These are phyloP conservation scores for Myxozyma neotropica DNA, from an alignment of 805 yeast genomes.

Conservation along the genomic window DNA sequence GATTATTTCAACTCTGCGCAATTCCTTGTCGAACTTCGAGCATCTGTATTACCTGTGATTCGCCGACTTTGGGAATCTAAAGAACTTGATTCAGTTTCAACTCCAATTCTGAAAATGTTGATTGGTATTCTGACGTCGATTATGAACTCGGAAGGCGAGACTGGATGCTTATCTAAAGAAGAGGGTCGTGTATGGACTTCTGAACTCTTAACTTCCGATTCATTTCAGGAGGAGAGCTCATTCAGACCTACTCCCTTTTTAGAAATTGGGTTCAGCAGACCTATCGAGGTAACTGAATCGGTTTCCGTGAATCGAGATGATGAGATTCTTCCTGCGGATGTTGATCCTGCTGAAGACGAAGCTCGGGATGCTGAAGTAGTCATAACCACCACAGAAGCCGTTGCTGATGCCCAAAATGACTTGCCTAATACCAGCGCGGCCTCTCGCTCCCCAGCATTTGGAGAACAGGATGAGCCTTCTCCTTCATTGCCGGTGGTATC, in stretches of 20 bases:
- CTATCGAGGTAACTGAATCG: conserved; percentile 12
- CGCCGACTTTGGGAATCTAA: conserved; percentile 28
- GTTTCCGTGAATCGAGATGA: neutral
- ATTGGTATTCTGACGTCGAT: conserved; percentile 20
- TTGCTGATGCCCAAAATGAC: neutral
- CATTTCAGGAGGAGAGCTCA: conserved; percentile 37
- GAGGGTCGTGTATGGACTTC: conserved; percentile 24
- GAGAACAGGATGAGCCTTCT: neutral
- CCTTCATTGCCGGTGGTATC: no score
- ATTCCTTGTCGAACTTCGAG: conserved; percentile 41
- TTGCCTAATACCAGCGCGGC: no score
- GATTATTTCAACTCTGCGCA: conserved; percentile 39
- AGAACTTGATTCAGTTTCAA: conserved; percentile 7
- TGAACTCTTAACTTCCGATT: conserved; percentile 11
- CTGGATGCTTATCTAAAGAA: conserved; percentile 7
- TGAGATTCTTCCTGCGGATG: neutral
- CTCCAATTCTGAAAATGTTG: conserved; percentile 20
- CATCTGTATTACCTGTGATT: conserved; percentile 33
- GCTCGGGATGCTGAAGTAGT: conserved; percentile 1
- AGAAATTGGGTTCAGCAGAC: conserved; percentile 31
- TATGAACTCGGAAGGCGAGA: conserved; percentile 30
- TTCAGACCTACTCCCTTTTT: conserved; percentile 35
- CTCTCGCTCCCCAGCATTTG: no score
- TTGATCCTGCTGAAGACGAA: neutral
- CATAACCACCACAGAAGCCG: neutral